phyloP scores from a whole-genome alignment of 768 basidiomycete species.

The Rhizopogon salebrosus region DNA sequence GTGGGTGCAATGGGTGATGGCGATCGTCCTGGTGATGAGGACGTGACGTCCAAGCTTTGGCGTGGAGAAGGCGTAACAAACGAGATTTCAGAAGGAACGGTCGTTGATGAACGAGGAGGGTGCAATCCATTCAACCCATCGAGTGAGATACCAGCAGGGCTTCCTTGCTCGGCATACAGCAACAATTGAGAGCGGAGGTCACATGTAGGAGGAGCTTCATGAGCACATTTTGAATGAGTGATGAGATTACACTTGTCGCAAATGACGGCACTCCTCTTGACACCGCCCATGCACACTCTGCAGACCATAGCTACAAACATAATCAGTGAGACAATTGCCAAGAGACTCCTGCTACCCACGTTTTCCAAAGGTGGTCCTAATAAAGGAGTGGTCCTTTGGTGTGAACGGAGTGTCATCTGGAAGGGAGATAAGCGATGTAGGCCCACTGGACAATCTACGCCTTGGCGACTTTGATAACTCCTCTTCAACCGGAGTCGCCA shows the following conservation, averaged over 20 bases:
- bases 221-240: slow-evolving; percentile 73
- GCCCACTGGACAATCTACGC: slow-evolving; percentile 36
- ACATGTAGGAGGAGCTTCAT: slow-evolving; percentile 72
- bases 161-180: slow-evolving; percentile 66
- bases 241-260: slow-evolving; percentile 90
- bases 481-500: slow-evolving; percentile 41
- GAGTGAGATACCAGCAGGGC: slow-evolving; percentile 49
- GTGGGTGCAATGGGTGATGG: slow-evolving; percentile 41
- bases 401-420: slow-evolving; percentile 38
- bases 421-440: slow-evolving; percentile 18
- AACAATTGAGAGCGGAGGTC: slow-evolving; percentile 80
- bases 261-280: slow-evolving; percentile 84
- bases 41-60: slow-evolving; percentile 42
- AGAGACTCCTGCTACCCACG: slow-evolving; percentile 47
- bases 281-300: slow-evolving; percentile 71
- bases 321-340: slow-evolving; percentile 3
- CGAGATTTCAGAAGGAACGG: slow-evolving; percentile 54
- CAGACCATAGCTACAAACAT: slow-evolving; percentile 69
- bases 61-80: slow-evolving; percentile 43
- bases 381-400: slow-evolving; percentile 74
- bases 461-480: slow-evolving; percentile 31
- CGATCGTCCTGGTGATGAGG: slow-evolving; percentile 21
- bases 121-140: slow-evolving; percentile 31
- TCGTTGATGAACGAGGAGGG: slow-evolving; percentile 21
- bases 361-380: slow-evolving; percentile 91